A percentile compares a stretch with the other conserved stretches of the same genome.
Evolutionary conservation across 345 rosid species (phyloP).

Genomic region (Microcos paniculata): DNA sequence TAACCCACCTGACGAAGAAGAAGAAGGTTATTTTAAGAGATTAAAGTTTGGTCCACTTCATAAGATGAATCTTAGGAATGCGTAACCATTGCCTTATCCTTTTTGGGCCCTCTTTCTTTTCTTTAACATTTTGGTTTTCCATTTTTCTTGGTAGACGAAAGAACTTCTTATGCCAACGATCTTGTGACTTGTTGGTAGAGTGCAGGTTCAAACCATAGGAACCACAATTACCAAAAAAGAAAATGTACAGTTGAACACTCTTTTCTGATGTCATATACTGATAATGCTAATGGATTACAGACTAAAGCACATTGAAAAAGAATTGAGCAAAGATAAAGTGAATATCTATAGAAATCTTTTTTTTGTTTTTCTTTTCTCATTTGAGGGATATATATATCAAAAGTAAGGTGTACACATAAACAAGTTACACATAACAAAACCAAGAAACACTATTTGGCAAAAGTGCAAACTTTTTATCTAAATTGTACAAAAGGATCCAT

Average conservation of each 20-base stretch:
- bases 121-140: background rate
- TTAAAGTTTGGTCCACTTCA: background rate
- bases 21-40: background rate
- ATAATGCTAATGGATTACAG: background rate
- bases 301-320: background rate
- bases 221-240: too few species aligned
- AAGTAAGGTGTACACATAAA: background rate
- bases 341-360: background rate
- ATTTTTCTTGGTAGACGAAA: too few species aligned
- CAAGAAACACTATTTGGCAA: background rate
- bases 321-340: background rate
- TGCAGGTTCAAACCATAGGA: too few species aligned
- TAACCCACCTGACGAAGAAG: background rate
- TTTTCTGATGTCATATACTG: background rate
- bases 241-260: background rate
- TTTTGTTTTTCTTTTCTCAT: background rate
- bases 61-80: background rate
- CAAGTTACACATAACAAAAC: background rate
- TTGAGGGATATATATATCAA: background rate
- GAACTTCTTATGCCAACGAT: too few species aligned
- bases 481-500: background rate
- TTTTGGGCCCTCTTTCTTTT: background rate
- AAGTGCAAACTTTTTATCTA: background rate
- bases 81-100: background rate
- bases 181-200: too few species aligned